phyloP scores from a whole-genome alignment of 768 basidiomycete species.

The Crepidotus variabilis region DNA sequence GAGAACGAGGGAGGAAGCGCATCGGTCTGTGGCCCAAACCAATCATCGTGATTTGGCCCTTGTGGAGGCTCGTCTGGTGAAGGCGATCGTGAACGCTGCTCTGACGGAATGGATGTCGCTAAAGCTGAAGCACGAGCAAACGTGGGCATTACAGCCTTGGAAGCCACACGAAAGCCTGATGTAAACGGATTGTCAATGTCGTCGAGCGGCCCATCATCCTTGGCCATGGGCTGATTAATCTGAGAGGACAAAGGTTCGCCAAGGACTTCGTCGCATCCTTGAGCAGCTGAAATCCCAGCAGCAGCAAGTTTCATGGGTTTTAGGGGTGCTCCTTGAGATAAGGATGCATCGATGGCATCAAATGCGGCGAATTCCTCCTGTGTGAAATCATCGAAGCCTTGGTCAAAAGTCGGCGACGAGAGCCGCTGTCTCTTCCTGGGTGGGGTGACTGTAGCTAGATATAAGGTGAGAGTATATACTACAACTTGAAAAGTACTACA shows the following conservation, averaged over 20 bases:
- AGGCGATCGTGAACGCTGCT: conserved; percentile 22
- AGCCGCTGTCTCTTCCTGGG: conserved; percentile 56
- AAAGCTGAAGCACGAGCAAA: conserved; percentile 28
- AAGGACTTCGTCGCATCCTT: not conserved
- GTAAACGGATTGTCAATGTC: conserved; percentile 44
- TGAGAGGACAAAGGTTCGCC: conserved; percentile 11
- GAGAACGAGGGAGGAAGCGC: conserved; percentile 34
- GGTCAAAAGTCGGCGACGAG: conserved; percentile 65
- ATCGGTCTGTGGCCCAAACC: conserved; percentile 41
- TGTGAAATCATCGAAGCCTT: conserved; percentile 45
- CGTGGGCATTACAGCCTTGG: conserved; percentile 13
- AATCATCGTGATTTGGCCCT: conserved; percentile 41
- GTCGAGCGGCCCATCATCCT: conserved; percentile 18
- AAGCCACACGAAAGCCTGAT: conserved; percentile 6
- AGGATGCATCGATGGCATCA: conserved; percentile 33
- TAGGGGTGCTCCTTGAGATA: conserved; percentile 1
- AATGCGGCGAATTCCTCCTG: conserved; percentile 54
- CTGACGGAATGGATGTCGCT: not conserved
- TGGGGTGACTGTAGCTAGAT: conserved; percentile 35
- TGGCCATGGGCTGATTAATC: conserved; percentile 4
- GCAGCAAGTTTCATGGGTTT: not conserved
- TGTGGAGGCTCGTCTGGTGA: conserved; percentile 35
- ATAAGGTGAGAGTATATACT: not conserved
- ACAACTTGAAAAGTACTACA: not conserved
- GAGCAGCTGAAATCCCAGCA: not conserved